phyloP scores from a whole-genome alignment of 2,329 filamentous ascomycete species.

The Claviceps arundinis region DNA sequence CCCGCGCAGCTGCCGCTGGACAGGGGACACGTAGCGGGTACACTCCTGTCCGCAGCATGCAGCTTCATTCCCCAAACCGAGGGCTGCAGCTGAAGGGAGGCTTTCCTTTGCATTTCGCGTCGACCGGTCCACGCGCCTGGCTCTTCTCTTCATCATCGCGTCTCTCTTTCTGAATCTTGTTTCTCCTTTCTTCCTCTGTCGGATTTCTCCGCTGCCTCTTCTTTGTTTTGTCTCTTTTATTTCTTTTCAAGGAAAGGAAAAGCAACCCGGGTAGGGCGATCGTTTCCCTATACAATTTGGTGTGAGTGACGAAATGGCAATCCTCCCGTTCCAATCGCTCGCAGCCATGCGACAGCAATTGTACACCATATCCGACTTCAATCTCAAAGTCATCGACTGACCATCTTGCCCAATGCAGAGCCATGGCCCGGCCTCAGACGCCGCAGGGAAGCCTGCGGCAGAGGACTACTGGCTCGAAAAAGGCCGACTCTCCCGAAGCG shows the following conservation, averaged over 20 bases:
- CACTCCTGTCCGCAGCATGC: neutral
- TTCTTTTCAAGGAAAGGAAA: neutral
- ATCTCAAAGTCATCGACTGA: neutral
- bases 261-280: too few species aligned
- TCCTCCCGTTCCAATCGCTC: neutral
- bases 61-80: conserved; percentile 3
- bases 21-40: neutral
- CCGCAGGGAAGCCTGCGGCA: conserved; percentile 48
- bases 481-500: conserved; percentile 26
- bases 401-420: conserved; percentile 11
- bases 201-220: neutral
- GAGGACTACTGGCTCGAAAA: conserved; percentile 40
- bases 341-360: neutral
- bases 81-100: conserved; percentile 1
- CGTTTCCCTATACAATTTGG: neutral
- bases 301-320: conserved; percentile 1
- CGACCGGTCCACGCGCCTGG: conserved; percentile 1
- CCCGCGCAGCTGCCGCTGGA: neutral
- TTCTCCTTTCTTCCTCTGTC: neutral
- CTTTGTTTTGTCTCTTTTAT: neutral
- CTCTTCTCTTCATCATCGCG: neutral
- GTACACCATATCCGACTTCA: neutral
- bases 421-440: conserved; percentile 35
- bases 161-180: conserved; percentile 5
- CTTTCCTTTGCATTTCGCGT: neutral